Evolutionary conservation across 2,329 filamentous ascomycete genomes (phyloP), one percentile per base, ranked within the genome.

Genomic region (Diplodia mutila): DNA sequence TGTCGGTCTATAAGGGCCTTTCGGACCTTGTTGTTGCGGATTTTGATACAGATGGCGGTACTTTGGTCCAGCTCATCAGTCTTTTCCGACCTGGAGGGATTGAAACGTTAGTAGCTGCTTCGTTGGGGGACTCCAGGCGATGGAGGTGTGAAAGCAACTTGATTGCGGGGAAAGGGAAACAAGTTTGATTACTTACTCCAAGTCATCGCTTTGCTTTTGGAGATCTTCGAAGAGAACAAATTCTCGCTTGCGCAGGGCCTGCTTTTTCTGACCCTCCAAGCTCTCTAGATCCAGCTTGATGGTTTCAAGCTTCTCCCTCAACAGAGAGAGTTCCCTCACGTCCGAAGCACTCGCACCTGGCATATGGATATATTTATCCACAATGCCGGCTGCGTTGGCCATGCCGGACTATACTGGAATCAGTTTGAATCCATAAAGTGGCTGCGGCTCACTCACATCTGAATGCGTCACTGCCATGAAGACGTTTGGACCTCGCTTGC

Each of bases 391-490:
- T 25, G 37, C 18, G 21, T 46, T 25, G n/a, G n/a, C 32, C 5
- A 27, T 32, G 14, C 46, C 16, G 27, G 55, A 27, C 53, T 51
- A n/a, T 42, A 11, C 21, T 25, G 18, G 18, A 27, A 18, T 67
- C 25, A 48, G 27, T 16, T 25, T 53, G 46, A n/a, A 46, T 16
- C 39, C 18, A 6, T 7, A 16, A 8, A 46, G n/a, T 46, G 16
- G 39, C 6, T 46, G 6, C 3, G 18, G 5, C 16, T 46, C 14
- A 49, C 34, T 32, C 29, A 52, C 71, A 67, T 75, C 73, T 4
- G 73, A 70, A 12, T 67, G 57, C 0, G 73, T 75, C 2, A 42
- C 65, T 0, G 74, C 71, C 4, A 75, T 39, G 4, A 74, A 72
- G 3, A 72, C 69, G 23, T 68, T 74, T 12, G 72, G 72, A n/a